Base-by-base conservation (phyloP, 1,284 basidiomycete species). In the Flammula alnicola region DNA sequence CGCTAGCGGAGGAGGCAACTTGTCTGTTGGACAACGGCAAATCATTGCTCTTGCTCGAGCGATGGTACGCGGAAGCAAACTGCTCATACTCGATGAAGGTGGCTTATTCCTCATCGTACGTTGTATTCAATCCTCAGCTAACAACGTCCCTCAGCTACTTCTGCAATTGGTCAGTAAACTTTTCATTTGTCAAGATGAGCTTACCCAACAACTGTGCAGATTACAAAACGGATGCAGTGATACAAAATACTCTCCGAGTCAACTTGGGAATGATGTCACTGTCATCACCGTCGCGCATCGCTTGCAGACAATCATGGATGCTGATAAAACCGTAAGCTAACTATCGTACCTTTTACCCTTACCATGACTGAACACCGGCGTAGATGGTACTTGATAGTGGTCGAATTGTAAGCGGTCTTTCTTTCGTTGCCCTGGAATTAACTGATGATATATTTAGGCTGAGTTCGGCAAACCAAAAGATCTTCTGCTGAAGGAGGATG, bases 1-100 rank as follows among this genome's bases (percentile, higher is more conserved):
- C 36, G 68, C 82, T 0, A 74, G 75, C 37, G 83, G 79, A 0
- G 86, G 87, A 4, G 65, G 73, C 11, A 90, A 91, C 60, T 70
- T 91, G 22, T 84, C 80, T 1, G 81, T 88, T 27, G 88, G 88
- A 2, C 85, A 91, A 61, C 73, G 87, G 3, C 88, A 91, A 62
- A 82, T 84, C 38, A 63, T 85, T 22, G 82, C 83, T 3, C 64
- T 86, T 1, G 81, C 81, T 1, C 69, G 81, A 50, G 81, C 82
- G 1, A 79, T 83, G 38, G 74, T 84, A 5, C 68, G 81, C 7
- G 71, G 71, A 38, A 83, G 80, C 68, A 84, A 83, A 53, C 57
- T 84, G 8, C 67, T 84, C 20, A 81, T 84, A 41, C 64, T 85
- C 9, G 82, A 84, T 57, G 81, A 85, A 73, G 81, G 78, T 19